Evolutionary conservation across 176 grass and related monocot species (phyloP), one percentile per base, ranked within the genome.

Genomic region (Echinochloa phyllopogon): DNA sequence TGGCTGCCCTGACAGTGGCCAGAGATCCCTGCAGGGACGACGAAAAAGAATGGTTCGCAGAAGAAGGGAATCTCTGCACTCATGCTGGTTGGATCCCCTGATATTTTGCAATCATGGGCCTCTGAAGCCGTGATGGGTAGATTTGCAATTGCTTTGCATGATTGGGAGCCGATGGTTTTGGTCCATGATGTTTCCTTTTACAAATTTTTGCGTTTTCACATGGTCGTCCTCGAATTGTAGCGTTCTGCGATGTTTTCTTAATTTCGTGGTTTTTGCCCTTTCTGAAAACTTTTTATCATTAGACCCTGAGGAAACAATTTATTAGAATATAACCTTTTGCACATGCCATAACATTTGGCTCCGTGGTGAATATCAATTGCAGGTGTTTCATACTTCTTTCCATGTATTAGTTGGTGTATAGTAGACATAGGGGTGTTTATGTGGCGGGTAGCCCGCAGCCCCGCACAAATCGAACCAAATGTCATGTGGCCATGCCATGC

Each of bases 1-100:
- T 70, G 36, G 62, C 29, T 67, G 48, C 57, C 13, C 18, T 39
- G 62, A 36, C 48, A 52, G 49, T 42, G 74, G n/a, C 55, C 33
- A 53, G 55, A 60, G 83, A 82, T 90, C 70, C 70, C 49, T 51
- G 37, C 64, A 27, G 9, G 20, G 40, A 23, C 15, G 40, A 12
- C 24, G 25, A 56, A 83, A 82, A 86, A 78, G 88, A 86, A 74
- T 40, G 88, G 88, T 29, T 86, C 79, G 20, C 57, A 48, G 5
- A 27, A 29, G 39, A 57, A 16, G 39, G 55, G 73, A 90, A 90
- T 90, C 84, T 57, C 69, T n/a, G 78, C 78, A 29, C 11, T 21
- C 65, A 18, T 53, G 33, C 48, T 47, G 38, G 10, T n/a, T 77
- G 53, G 72, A 56, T 75, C 12, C 77, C 49, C 10, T 66, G 69